These are phyloP conservation scores for Russula abietina DNA, from an alignment of 768 basidiomycete species.

Conservation along the genomic window DNA sequence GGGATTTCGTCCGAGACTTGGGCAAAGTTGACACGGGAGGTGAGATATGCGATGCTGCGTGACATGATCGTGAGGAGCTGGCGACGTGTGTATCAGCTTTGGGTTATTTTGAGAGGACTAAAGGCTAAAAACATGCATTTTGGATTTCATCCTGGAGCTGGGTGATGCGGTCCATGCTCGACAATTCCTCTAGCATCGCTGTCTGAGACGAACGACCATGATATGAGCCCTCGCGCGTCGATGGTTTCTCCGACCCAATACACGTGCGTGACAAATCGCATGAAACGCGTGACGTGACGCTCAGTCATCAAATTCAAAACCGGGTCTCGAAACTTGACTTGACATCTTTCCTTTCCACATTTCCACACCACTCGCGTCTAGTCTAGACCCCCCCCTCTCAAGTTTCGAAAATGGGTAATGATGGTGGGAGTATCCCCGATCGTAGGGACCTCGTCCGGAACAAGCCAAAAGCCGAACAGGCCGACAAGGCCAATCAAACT, in stretches of 20 bases:
- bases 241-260: not conserved
- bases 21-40: constrained; percentile 64
- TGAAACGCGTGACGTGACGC: constrained; percentile 8
- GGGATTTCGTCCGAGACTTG: constrained; percentile 77
- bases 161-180: constrained; percentile 94
- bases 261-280: constrained; percentile 4
- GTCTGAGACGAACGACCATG: constrained; percentile 34
- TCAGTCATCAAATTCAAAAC: not conserved
- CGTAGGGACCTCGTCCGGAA: constrained; percentile 69
- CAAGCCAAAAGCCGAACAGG: constrained; percentile 78
- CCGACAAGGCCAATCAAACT: constrained; percentile 86
- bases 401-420: constrained; percentile 63
- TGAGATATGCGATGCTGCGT: constrained; percentile 73
- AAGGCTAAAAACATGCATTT: constrained; percentile 42
- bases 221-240: not conserved
- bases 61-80: constrained; percentile 88
- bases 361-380: not conserved
- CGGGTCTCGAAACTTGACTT: too few relatives aligned
- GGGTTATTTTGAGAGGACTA: not conserved
- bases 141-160: constrained; percentile 94
- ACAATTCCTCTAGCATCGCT: constrained; percentile 88
- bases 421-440: constrained; percentile 85
- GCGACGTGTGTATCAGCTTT: not conserved
- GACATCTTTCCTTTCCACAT: not conserved
- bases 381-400: not conserved